These are phyloP conservation scores for Aspergillus pseudonomiae DNA, from an alignment of 2,329 filamentous ascomycete genomes.

Conservation along the genomic window DNA sequence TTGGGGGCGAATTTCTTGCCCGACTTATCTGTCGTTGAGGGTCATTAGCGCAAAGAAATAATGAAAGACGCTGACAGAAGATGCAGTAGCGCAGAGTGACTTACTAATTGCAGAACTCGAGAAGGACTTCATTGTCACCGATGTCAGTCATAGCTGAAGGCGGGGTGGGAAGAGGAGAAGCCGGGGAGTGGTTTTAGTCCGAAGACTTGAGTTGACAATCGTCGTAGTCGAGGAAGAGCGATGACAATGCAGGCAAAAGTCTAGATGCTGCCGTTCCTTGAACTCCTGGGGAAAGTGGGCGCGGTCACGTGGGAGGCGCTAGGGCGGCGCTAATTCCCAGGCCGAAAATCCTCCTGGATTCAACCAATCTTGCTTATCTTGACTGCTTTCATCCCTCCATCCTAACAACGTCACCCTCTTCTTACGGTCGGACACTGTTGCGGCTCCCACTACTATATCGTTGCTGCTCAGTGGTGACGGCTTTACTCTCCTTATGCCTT, in stretches of 20 bases:
- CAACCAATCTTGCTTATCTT: constrained; percentile 32
- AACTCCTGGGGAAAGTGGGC: constrained; percentile 34
- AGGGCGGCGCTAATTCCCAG: constrained; percentile 35
- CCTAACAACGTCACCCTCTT: constrained; percentile 12
- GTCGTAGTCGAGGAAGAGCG: background rate
- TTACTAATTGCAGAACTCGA: constrained; percentile 59
- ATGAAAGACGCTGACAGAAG: background rate
- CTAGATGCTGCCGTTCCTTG: constrained; percentile 24
- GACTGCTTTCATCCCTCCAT: constrained; percentile 29
- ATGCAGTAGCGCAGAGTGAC: constrained; percentile 19
- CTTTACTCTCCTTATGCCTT: constrained; percentile 38
- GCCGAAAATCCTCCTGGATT: constrained; percentile 49
- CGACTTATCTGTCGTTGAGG: constrained; percentile 57
- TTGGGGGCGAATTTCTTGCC: constrained; percentile 79
- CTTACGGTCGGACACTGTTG: constrained; percentile 29
- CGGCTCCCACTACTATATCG: constrained; percentile 32
- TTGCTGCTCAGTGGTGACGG: constrained; percentile 40
- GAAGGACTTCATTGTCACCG: constrained; percentile 49
- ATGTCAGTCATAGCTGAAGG: constrained; percentile 26
- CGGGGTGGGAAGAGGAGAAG: background rate
- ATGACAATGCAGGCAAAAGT: constrained; percentile 21
- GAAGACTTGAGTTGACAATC: background rate
- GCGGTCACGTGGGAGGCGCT: constrained; percentile 43
- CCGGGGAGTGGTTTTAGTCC: background rate
- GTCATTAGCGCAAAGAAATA: constrained; percentile 13